Evolutionary conservation across 345 rosid species (phyloP), one percentile per base, ranked within the genome.

Genomic region (Pugionium cornutum): DNA sequence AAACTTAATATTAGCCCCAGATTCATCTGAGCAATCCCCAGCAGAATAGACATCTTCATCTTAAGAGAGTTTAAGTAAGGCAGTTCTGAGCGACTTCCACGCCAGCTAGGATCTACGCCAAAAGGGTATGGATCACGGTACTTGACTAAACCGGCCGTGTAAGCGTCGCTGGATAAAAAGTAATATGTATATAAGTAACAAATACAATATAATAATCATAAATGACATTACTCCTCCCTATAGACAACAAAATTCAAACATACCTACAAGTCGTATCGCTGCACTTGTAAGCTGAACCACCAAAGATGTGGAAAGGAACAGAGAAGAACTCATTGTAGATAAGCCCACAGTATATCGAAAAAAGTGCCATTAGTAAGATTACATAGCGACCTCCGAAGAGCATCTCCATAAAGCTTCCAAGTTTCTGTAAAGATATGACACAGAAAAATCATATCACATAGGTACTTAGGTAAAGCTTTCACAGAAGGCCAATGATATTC

Each of bases 341-440:
- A 75, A 92, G 83, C 76, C 99, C 99, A 76, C 97, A 88, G 68
- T 92, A 92, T 65, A 92, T 85, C 62, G 97, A 92, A 80, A 92
- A 92, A 53, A 92, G 80, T 10, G 98, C 79, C 97, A 92, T 89
- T 69, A 92, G 72, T 68, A 92, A 89, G 62, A 92, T 86, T 46
- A 85, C 83, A 78, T 92, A 92, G 62, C 97, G 95, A 43, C 99
- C 99, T 5, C 97, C 96, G 69, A 92, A 92, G 53, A 90, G 81
- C 96, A 92, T 85, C 82, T 90, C 97, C 99, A 92, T 92, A 80
- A 92, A 92, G 86, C 99, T 92, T 76, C 97, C 99, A 42, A 86
- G 96, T 88, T 88, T 92, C 99, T 92, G 58, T 54, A 77, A 64
- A 45, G 45, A 66, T 32, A 62, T 51, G 41, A 59, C 41, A 63